A percentile compares a stretch with the other conserved stretches of the same genome.
These are phyloP conservation scores for Boletus patriciae DNA, from an alignment of 768 basidiomycete species.

Conservation along the genomic window DNA sequence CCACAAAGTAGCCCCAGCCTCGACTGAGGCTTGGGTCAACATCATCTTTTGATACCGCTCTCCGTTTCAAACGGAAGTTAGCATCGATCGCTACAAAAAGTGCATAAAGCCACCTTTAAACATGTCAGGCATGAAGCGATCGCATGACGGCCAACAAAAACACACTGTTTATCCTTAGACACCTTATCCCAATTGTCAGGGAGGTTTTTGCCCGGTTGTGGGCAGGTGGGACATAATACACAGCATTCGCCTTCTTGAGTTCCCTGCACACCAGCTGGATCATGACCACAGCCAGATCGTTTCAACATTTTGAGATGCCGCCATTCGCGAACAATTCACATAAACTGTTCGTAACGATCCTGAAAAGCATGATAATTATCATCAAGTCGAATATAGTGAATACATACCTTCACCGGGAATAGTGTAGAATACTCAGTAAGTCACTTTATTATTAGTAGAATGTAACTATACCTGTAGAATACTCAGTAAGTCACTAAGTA, in stretches of 20 bases:
- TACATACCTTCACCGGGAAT: conserved; percentile 7
- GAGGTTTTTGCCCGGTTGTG: conserved; percentile 28
- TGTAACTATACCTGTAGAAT: no score
- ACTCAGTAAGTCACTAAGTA: no score
- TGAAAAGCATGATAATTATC: background rate
- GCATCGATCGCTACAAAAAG: conserved; percentile 16
- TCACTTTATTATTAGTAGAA: no score
- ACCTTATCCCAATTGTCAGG: conserved; percentile 18
- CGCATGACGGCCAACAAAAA: background rate
- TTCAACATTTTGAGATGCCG: conserved; percentile 22
- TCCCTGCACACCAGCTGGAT: conserved; percentile 17
- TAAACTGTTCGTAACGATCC: conserved; percentile 18
- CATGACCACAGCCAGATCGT: conserved; percentile 6
- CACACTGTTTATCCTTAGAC: background rate
- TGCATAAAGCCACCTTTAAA: background rate
- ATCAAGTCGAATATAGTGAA: background rate
- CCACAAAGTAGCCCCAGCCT: conserved; percentile 29
- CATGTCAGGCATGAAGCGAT: background rate
- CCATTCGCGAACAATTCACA: conserved; percentile 20
- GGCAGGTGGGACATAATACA: conserved; percentile 31
- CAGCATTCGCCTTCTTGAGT: conserved; percentile 27
- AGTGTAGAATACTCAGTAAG: no score
- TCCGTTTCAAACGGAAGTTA: conserved; percentile 29
- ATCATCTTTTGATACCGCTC: conserved; percentile 12
- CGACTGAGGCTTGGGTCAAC: conserved; percentile 24